These are phyloP conservation scores for Saksenaea vasiformis DNA, from an alignment of 371 early-diverging fungal genomes.

Conservation along the genomic window DNA sequence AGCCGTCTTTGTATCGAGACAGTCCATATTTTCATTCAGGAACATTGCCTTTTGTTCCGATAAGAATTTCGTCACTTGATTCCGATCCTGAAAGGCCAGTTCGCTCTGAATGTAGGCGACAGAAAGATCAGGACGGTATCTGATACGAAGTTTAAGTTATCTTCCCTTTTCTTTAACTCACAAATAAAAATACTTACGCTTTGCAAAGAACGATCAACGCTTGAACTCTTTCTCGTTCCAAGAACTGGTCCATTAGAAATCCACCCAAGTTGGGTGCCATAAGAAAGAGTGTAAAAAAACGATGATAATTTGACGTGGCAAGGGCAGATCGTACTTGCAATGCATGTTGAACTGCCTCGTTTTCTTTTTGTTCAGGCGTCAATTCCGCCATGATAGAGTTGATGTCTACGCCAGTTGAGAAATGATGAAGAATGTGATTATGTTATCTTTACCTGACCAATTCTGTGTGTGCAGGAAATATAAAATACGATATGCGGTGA, in stretches of 20 bases:
- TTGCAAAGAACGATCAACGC: slow-evolving; percentile 71
- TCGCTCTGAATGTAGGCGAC: slow-evolving; percentile 49
- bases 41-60: slow-evolving; percentile 27
- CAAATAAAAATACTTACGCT: slow-evolving; percentile 59
- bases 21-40: slow-evolving; percentile 14
- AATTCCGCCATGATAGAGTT: slow-evolving; percentile 71
- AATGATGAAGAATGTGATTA: not conserved
- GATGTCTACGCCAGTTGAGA: slow-evolving; percentile 58
- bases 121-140: slow-evolving; percentile 34
- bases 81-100: slow-evolving; percentile 49
- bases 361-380: slow-evolving; percentile 57
- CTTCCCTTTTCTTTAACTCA: slow-evolving; percentile 8
- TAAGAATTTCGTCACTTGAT: slow-evolving; percentile 53
- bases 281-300: slow-evolving; percentile 77
- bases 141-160: too few relatives aligned
- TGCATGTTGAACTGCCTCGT: slow-evolving; percentile 78
- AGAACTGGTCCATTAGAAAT: slow-evolving; percentile 89
- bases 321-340: slow-evolving; percentile 79
- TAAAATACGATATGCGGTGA: slow-evolving; percentile 88
- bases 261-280: slow-evolving; percentile 83
- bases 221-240: slow-evolving; percentile 79
- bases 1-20: slow-evolving; percentile 60
- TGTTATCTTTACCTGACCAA: slow-evolving; percentile 63
- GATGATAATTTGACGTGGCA: slow-evolving; percentile 79
- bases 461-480: slow-evolving; percentile 88